Conservation (phyloP, 2,329 filamentous ascomycete genomes). For the Alternaria tenuissima region DNA sequence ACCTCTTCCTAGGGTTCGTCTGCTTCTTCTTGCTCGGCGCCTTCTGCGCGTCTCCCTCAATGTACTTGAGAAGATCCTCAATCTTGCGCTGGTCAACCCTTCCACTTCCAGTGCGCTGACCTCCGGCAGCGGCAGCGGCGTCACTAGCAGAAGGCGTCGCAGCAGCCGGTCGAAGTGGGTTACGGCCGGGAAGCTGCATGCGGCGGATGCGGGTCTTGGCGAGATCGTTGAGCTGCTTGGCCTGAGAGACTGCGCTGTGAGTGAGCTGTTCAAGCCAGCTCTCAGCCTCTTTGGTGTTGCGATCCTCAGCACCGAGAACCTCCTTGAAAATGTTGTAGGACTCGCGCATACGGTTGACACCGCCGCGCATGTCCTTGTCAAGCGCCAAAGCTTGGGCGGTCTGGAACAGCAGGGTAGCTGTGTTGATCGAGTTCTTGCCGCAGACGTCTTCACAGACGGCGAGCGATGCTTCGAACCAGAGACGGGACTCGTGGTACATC, state of each 20-base stretch:
- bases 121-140: constrained; percentile 48
- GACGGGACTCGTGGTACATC: constrained; percentile 89
- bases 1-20: constrained; percentile 54
- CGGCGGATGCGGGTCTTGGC: constrained; percentile 76
- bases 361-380: constrained; percentile 92
- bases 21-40: constrained; percentile 56
- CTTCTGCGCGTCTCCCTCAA: constrained; percentile 72
- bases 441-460: constrained; percentile 88
- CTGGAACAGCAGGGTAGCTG: constrained; percentile 95
- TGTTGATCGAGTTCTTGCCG: constrained; percentile 88
- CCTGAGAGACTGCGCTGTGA: constrained; percentile 91
- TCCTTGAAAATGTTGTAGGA: constrained; percentile 94
- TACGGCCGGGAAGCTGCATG: constrained; percentile 68
- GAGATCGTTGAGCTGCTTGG: constrained; percentile 89
- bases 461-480: constrained; percentile 96
- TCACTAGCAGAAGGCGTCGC: constrained; percentile 66
- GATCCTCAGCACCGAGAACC: constrained; percentile 86
- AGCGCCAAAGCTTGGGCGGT: constrained; percentile 92
- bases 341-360: constrained; percentile 92
- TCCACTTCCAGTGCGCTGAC: constrained; percentile 50
- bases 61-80: constrained; percentile 92
- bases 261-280: constrained; percentile 96
- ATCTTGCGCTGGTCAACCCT: constrained; percentile 81
- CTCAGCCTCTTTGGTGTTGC: constrained; percentile 98
- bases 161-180: constrained; percentile 67